These are phyloP conservation scores for Castanea crenata DNA, from an alignment of 306 rosid genomes.

Conservation along the genomic window DNA sequence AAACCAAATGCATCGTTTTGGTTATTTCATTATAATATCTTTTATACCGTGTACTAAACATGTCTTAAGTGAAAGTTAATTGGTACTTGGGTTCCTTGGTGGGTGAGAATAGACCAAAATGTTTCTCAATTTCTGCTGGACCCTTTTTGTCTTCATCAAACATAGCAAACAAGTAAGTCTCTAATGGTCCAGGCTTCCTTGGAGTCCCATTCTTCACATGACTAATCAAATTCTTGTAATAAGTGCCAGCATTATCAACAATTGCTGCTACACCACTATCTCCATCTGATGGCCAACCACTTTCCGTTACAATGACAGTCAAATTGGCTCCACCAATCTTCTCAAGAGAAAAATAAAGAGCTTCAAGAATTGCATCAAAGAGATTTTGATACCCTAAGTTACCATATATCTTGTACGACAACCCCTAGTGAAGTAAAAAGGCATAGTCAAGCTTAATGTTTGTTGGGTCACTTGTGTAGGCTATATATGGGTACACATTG, in stretches of 20 bases:
- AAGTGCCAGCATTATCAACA: conserved; percentile 35
- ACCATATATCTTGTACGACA: conserved; percentile 5
- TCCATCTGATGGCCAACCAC: conserved; percentile 67
- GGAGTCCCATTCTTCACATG: conserved; percentile 52
- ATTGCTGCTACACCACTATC: conserved; percentile 28
- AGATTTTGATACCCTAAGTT: conserved; percentile 37
- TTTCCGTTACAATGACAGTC: conserved; percentile 56
- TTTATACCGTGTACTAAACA: too few species aligned
- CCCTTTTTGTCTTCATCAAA: conserved; percentile 39
- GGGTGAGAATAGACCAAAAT: conserved; percentile 41
- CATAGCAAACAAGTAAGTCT: conserved; percentile 44
- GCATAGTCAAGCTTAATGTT: conserved; percentile 30
- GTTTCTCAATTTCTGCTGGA: conserved; percentile 18
- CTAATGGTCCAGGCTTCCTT: conserved; percentile 28
- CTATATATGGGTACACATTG: conserved; percentile 55
- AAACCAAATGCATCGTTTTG: too few species aligned
- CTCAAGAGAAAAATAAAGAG: conserved; percentile 55
- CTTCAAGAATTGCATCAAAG: conserved; percentile 46
- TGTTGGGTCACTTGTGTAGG: conserved; percentile 1
- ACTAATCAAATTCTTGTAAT: conserved; percentile 43
- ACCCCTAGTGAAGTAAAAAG: conserved; percentile 37
- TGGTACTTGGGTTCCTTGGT: too few species aligned
- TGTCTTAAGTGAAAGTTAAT: too few species aligned
- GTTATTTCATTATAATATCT: too few species aligned
- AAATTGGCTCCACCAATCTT: conserved; percentile 32